phyloP scores from a whole-genome alignment of 106 monocot species.

The Dendrobium catenatum region DNA sequence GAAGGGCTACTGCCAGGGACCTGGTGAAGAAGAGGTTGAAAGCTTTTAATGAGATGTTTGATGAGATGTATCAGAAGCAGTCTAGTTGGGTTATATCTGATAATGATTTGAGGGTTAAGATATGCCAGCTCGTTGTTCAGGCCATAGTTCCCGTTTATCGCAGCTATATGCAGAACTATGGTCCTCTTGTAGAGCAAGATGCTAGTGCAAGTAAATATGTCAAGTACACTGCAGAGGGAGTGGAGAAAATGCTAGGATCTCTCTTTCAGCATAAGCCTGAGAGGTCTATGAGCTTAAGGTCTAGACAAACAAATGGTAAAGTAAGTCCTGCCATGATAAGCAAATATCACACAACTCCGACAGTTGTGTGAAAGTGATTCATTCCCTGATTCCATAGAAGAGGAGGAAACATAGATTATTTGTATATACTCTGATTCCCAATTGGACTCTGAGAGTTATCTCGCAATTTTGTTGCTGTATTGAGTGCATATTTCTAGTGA shows the following conservation, averaged over 20 bases:
- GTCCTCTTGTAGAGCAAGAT: slow-evolving; percentile 81
- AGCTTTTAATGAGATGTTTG: slow-evolving; percentile 67
- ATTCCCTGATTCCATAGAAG: background rate
- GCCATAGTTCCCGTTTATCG: slow-evolving; percentile 66
- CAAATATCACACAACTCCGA: slow-evolving; percentile 32
- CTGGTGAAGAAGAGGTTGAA: slow-evolving; percentile 77
- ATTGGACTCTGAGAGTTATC: background rate
- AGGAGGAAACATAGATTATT: background rate
- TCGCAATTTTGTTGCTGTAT: background rate
- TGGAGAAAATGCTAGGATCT: slow-evolving; percentile 71
- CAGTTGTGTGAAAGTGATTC: slow-evolving; percentile 28
- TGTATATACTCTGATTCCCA: slow-evolving; percentile 6
- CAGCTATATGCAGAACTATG: slow-evolving; percentile 90
- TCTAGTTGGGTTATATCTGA: slow-evolving; percentile 69
- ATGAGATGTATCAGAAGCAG: slow-evolving; percentile 78
- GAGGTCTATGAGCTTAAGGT: slow-evolving; percentile 43
- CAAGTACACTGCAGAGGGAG: slow-evolving; percentile 53
- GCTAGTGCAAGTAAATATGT: slow-evolving; percentile 69
- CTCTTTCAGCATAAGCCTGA: slow-evolving; percentile 58
- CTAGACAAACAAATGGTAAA: slow-evolving; percentile 46
- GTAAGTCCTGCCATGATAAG: slow-evolving; percentile 26
- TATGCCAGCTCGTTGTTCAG: slow-evolving; percentile 40
- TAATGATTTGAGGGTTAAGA: slow-evolving; percentile 76
- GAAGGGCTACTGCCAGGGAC: slow-evolving; percentile 75
- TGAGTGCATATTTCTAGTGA: background rate